phyloP scores from a whole-genome alignment of 805 yeast genomes.

The Diddensiella transvaalensis region DNA sequence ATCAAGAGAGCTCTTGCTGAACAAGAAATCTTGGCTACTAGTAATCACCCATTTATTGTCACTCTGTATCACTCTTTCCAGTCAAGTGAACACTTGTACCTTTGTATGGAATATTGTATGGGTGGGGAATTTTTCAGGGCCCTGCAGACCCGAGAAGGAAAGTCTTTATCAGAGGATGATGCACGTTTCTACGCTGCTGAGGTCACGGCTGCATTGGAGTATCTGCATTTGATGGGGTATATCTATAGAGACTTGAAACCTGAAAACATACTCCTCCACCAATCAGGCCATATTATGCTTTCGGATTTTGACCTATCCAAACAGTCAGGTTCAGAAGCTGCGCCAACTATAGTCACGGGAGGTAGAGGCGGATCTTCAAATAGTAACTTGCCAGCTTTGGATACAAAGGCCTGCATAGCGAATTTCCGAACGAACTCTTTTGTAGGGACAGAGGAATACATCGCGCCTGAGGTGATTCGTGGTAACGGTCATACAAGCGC shows the following conservation, averaged over 20 bases:
- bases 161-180: slow-evolving; percentile 81
- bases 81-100: slow-evolving; percentile 81
- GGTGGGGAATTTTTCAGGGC: slow-evolving; percentile 99
- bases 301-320: slow-evolving; percentile 95
- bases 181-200: slow-evolving; percentile 95
- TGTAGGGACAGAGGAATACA: slow-evolving; percentile 98
- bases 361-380: slow-evolving; percentile 32
- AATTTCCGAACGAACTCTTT: slow-evolving; percentile 96
- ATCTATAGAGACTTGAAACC: slow-evolving; percentile 96
- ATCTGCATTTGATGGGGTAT: slow-evolving; percentile 93
- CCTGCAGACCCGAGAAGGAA: slow-evolving; percentile 81
- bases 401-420: slow-evolving; percentile 92
- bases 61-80: slow-evolving; percentile 95
- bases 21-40: slow-evolving; percentile 91
- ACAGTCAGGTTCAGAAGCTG: slow-evolving; percentile 72
- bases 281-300: slow-evolving; percentile 96
- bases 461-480: slow-evolving; percentile 96
- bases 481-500: slow-evolving; percentile 98
- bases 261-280: slow-evolving; percentile 89
- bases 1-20: slow-evolving; percentile 94
- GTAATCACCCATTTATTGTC: slow-evolving; percentile 96
- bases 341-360: slow-evolving; percentile 59
- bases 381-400: slow-evolving; percentile 60
- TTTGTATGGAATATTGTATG: slow-evolving; percentile 99
- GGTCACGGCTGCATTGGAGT: slow-evolving; percentile 95